Evolutionary conservation across 805 yeast genomes (phyloP), one percentile per base, ranked within the genome.

Genomic region (Tetrapisispora phaffii): DNA sequence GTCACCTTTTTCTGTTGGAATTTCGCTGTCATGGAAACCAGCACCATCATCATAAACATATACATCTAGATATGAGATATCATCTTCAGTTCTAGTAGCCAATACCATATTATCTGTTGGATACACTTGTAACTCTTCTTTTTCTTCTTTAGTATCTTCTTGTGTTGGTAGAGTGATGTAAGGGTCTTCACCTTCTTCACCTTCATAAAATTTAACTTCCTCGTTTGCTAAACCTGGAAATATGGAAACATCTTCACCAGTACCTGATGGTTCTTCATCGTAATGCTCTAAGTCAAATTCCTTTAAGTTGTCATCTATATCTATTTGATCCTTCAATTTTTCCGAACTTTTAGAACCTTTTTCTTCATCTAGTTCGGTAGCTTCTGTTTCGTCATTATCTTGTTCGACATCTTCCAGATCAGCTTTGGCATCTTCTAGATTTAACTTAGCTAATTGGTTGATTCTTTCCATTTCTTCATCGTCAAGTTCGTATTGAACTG

Each of bases 81-180:
- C 97, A 64, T 93, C 98, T 61, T 93, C 97, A 3, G 98, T 93
- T 70, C 96, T 81, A 1, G 97, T 82, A 8, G 96, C 88, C 53
- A 93, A 73, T 26, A 93, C 75, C 69, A 93, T 67, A 61, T 87
- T 93, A 65, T 93, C 98, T 1, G 93, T 81, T 39, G 95, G 90
- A 56, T 83, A 80, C 34, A 93, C 79, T 60, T 85, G 96, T 56
- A 80, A 70, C 62, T 90, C 97, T 50, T 80, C 75, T 56, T 82
- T 82, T 51, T 86, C 96, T 63, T 88, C 94, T 38, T 75, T 74
- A 3, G 61, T 59, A 13, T 87, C 96, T 36, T 58, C 72, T 58
- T 56, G 70, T 50, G 56, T 71, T 57, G 69, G 79, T 56, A 64
- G 66, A 48, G 72, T 56, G 47, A 77, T 68, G 42, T 71, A 70